Evolutionary conservation across 352 stramenopile genomes (phyloP).

Genomic region (Globisporangium echinulatum): DNA sequence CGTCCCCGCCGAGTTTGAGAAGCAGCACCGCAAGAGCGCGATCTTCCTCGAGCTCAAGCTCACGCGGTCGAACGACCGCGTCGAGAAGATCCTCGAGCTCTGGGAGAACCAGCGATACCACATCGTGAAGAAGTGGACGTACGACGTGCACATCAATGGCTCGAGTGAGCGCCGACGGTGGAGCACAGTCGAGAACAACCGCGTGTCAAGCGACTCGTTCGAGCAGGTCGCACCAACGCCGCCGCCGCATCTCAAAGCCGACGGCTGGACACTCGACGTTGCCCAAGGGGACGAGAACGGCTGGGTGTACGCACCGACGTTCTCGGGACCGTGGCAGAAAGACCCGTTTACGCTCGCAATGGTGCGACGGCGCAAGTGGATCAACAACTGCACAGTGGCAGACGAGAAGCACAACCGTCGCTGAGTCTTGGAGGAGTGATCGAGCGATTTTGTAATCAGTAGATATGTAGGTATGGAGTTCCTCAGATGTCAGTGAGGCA

Average conservation of each 20-base stretch:
- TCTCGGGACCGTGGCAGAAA: constrained; percentile 75
- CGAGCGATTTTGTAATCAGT: too few species aligned
- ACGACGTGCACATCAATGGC: constrained; percentile 40
- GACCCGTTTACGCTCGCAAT: constrained; percentile 60
- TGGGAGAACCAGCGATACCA: constrained; percentile 86
- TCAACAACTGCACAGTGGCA: constrained; percentile 51
- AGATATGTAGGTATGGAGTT: too few species aligned
- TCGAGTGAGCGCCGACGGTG: constrained; percentile 70
- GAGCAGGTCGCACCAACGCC: constrained; percentile 60
- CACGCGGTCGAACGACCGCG: constrained; percentile 32
- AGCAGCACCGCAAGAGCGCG: constrained; percentile 51
- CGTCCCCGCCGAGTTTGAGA: constrained; percentile 47
- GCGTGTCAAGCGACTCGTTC: constrained; percentile 53
- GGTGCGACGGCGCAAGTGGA: constrained; percentile 76
- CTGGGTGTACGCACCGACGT: constrained; percentile 78
- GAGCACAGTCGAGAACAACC: constrained; percentile 58
- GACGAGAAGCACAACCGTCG: constrained; percentile 6
- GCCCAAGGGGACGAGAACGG: constrained; percentile 73
- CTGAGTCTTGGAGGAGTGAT: too few species aligned
- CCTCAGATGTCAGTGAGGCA: too few species aligned
- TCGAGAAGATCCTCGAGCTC: constrained; percentile 69
- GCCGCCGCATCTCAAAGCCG: constrained; percentile 38
- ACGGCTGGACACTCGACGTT: constrained; percentile 76
- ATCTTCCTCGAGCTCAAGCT: constrained; percentile 59
- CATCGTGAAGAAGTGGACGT: constrained; percentile 71